phyloP scores from a whole-genome alignment of 345 rosid genomes.

The Lepidium africanum region DNA sequence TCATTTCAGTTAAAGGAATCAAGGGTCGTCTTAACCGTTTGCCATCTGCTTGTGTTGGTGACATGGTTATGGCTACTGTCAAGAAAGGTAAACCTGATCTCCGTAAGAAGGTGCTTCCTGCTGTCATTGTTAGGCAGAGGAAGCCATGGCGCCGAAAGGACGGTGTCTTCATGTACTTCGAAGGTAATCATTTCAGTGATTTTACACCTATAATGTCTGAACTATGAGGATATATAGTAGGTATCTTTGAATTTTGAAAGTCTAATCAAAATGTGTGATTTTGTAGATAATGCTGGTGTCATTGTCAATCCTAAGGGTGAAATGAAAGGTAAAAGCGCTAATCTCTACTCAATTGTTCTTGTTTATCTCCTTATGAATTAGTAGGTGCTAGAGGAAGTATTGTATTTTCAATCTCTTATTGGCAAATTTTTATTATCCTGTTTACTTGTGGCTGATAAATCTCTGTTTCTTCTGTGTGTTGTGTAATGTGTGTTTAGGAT shows the following conservation, averaged over 20 bases:
- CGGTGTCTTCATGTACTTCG: conserved; percentile 37
- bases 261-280: neutral
- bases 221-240: neutral
- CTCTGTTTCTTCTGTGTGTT: neutral
- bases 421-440: neutral
- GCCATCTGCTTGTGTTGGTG: conserved; percentile 36
- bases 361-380: neutral
- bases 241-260: neutral
- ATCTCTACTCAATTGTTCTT: neutral
- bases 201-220: neutral
- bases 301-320: conserved; percentile 82
- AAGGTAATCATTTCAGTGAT: neutral
- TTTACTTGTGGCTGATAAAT: neutral
- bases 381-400: neutral
- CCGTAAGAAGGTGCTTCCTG: conserved; percentile 38
- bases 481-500: conserved; percentile 30
- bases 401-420: neutral
- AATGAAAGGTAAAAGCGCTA: conserved; percentile 49
- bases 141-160: conserved; percentile 44
- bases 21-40: conserved; percentile 37
- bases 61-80: conserved; percentile 37
- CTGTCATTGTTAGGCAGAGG: conserved; percentile 39
- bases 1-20: conserved; percentile 35
- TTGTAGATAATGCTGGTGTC: conserved; percentile 72
- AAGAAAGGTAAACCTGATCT: conserved; percentile 39